Evolutionary conservation across 2,329 filamentous ascomycete genomes (phyloP), one percentile per base, ranked within the genome.

Genomic region (Chaetomiaceae sp.): DNA sequence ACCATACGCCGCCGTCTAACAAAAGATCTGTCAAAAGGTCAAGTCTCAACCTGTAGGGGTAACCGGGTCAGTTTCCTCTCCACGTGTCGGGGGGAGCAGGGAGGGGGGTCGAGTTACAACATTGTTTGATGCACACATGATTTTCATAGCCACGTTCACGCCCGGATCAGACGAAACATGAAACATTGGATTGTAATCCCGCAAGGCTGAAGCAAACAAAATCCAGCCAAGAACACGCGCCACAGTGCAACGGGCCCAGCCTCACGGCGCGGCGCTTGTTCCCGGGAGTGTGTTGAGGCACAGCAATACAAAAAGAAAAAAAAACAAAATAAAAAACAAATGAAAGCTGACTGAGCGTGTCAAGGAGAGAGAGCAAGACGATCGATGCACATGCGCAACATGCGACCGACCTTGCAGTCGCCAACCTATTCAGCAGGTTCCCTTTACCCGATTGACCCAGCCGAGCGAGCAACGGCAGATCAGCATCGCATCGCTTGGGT

Each of bases 181-280:
- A 46, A 34, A 46, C 43, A 47, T 5, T 47, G 32, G 9, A 9
- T 14, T 8, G 23, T 10, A 45, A 27, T 37, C 32, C 21, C 23
- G 27, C 21, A 37, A 47, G 44, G 44, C 44, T 37, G 44, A 37
- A 37, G 44, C 44, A 47, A 37, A 47, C 44, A 27, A n/a, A 36
- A 46, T 36, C 21, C 21, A 33, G 29, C 27, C 42, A 21, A 20
- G n/a, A n/a, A n/a, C n/a, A n/a, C n/a, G n/a, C n/a, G n/a, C n/a
- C n/a, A n/a, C n/a, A n/a, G n/a, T n/a, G n/a, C n/a, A n/a, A n/a
- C n/a, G n/a, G n/a, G n/a, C 9, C 25, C 25, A 27, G 25, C 25
- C 25, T 27, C 25, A 27, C 25, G 25, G 5, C 25, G 5, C 25
- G 9, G 9, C 25, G 9, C 25, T 9, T 27, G 25, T 27, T 27